Evolutionary conservation across 352 stramenopile genomes (phyloP), one percentile per base, ranked within the genome.

Genomic region (Pythium plurisporium): DNA sequence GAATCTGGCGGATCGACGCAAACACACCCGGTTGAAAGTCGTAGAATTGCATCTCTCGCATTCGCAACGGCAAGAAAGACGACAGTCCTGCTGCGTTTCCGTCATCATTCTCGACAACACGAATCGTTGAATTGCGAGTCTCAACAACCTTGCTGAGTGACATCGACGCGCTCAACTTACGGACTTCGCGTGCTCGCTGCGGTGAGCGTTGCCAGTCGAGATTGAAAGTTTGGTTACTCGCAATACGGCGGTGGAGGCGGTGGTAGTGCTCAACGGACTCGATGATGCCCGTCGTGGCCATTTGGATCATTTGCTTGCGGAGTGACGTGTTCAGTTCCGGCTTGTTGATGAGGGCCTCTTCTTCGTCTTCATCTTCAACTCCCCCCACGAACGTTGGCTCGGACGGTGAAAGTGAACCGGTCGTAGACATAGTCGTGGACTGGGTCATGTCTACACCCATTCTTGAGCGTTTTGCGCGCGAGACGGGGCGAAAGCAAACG

Each of bases 11-110:
- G 46, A 95, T 86, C 1, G 76, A 82, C 5, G 76, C 74, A 60
- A 96, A 96, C 27, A 95, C 65, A 3, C 75, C 73, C 14, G 84
- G 84, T 57, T 91, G 82, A 55, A 92, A 93, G 48, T 91, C 82
- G 55, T 88, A 90, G 58, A 93, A 95, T 62, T 95, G 81, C 81
- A 95, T 95, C 55, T 93, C 82, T 23, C 74, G 86, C 64, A 89
- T 74, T 3, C 69, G 61, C 67, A 87, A 64, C 7, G 79, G 86
- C 44, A 93, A 55, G 48, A 93, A 89, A 2, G 75, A 70, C 42
- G 88, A 86, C 14, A 65, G 30, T 0, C 58, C 49, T 2, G 68
- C 69, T 15, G 70, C 72, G 14, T 65, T 65, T 36, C 73, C 70
- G 30, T 80, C 76, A 1, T 72, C 62, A 12, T 72, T 67, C 30